Percentiles rank a stretch among this genome's conserved stretches.
Evolutionary conservation across 2,329 filamentous ascomycete species (phyloP).

Genomic region (Pyrenochaeta sp.): DNA sequence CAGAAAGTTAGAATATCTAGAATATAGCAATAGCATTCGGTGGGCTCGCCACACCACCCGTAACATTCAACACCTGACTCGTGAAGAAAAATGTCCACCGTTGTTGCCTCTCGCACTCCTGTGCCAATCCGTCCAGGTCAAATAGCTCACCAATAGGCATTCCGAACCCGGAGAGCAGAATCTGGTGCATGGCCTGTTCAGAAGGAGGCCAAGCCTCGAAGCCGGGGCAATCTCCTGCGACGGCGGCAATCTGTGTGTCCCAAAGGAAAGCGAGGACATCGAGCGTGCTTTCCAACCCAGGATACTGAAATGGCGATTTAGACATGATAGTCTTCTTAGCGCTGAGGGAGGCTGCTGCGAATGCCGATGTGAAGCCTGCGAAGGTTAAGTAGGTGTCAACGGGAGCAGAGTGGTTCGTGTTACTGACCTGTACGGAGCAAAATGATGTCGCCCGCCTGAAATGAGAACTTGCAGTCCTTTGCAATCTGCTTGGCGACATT

Average conservation of each 20-base stretch:
- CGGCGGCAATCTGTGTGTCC: constrained; percentile 44
- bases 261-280: constrained; percentile 31
- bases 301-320: constrained; percentile 29
- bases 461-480: constrained; percentile 20
- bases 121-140: constrained; percentile 52
- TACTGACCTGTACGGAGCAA: constrained; percentile 23
- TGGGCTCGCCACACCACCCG: constrained; percentile 46
- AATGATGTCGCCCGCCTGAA: constrained; percentile 32
- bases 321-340: constrained; percentile 25
- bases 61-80: constrained; percentile 53
- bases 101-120: constrained; percentile 46
- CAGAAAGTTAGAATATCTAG: constrained; percentile 10
- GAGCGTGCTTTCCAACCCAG: constrained; percentile 22
- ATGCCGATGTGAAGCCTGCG: constrained; percentile 18
- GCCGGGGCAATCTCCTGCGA: constrained; percentile 44
- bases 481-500: constrained; percentile 24
- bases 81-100: constrained; percentile 56
- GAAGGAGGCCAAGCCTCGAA: constrained; percentile 43
- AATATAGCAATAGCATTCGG: constrained; percentile 46
- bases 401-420: background rate
- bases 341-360: constrained; percentile 18
- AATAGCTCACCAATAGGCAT: constrained; percentile 58
- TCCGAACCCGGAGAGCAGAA: constrained; percentile 51
- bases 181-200: constrained; percentile 42
- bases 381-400: background rate